Conservation (phyloP, 2,329 filamentous ascomycete genomes). For the Xylaria polymorpha region DNA sequence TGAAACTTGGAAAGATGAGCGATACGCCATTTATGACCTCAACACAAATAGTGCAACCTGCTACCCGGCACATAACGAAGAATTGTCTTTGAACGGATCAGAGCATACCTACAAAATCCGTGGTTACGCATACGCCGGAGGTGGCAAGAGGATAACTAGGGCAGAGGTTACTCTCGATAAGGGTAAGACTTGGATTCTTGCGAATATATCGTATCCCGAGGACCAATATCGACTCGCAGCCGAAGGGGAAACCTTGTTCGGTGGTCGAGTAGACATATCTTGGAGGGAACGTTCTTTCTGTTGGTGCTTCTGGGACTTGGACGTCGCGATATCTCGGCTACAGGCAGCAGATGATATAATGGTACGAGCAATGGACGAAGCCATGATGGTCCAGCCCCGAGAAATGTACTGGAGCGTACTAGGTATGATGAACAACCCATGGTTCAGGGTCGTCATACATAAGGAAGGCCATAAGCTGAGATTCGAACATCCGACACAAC, state of each 20-base stretch:
- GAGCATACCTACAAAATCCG: slow-evolving; percentile 70
- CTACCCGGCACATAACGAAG: slow-evolving; percentile 83
- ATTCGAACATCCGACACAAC: slow-evolving; percentile 91
- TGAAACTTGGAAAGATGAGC: slow-evolving; percentile 86
- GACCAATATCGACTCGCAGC: slow-evolving; percentile 78
- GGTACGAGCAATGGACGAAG: slow-evolving; percentile 89
- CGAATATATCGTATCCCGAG: slow-evolving; percentile 84
- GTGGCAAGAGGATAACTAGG: slow-evolving; percentile 83
- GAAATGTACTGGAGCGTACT: slow-evolving; percentile 98
- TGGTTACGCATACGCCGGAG: slow-evolving; percentile 91
- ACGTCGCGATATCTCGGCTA: slow-evolving; percentile 72
- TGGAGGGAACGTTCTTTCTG: slow-evolving; percentile 87
- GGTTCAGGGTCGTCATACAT: slow-evolving; percentile 84
- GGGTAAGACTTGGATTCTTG: slow-evolving; percentile 81
- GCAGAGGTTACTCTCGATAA: slow-evolving; percentile 87
- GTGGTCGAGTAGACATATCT: slow-evolving; percentile 81
- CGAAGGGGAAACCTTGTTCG: slow-evolving; percentile 73
- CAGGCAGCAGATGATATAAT: slow-evolving; percentile 76
- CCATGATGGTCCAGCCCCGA: slow-evolving; percentile 84
- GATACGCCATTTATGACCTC: slow-evolving; percentile 92
- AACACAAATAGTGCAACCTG: slow-evolving; percentile 87
- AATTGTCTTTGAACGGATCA: slow-evolving; percentile 61
- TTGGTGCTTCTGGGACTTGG: slow-evolving; percentile 91
- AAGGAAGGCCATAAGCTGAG: slow-evolving; percentile 72
- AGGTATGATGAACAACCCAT: slow-evolving; percentile 98